Evolutionary conservation across 371 early-diverging fungal genomes (phyloP).

Genomic region (Lichtheimia ramosa): DNA sequence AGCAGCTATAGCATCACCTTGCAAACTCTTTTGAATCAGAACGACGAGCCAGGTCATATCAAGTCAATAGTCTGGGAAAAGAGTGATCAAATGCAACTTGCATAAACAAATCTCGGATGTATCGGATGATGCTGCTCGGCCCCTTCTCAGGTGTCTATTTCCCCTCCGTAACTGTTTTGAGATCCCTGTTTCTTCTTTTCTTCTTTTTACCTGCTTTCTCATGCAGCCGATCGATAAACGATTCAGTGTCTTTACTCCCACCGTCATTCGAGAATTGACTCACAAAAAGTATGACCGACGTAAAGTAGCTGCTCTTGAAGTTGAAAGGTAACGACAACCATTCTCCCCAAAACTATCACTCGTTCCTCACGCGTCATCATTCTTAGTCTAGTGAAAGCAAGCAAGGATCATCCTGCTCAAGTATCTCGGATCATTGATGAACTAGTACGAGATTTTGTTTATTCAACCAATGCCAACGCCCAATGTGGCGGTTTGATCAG

Average conservation of each 20-base stretch:
- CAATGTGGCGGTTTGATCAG: constrained; percentile 93
- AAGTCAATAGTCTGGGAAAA: no score
- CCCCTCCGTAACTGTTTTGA: constrained; percentile 1
- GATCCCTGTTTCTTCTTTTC: neutral
- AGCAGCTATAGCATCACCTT: constrained; percentile 21
- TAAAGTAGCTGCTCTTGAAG: constrained; percentile 84
- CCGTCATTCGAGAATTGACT: constrained; percentile 20
- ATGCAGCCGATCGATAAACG: neutral
- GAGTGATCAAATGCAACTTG: neutral
- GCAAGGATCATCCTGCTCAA: constrained; percentile 41
- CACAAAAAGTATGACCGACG: constrained; percentile 90
- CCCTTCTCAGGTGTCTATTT: neutral
- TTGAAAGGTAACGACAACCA: constrained; percentile 60
- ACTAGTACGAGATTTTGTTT: constrained; percentile 80
- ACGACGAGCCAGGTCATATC: neutral
- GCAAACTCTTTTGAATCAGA: neutral
- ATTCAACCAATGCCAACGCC: constrained; percentile 73
- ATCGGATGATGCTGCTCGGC: neutral
- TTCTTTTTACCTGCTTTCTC: neutral
- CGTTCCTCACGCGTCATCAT: neutral
- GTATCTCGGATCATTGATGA: constrained; percentile 65
- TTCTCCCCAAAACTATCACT: neutral
- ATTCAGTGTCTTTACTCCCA: constrained; percentile 5
- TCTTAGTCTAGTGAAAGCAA: constrained; percentile 65
- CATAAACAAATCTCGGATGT: neutral